Base-by-base conservation (phyloP, 1,139 yeast species). In the Blastobotrys capitulatus region DNA sequence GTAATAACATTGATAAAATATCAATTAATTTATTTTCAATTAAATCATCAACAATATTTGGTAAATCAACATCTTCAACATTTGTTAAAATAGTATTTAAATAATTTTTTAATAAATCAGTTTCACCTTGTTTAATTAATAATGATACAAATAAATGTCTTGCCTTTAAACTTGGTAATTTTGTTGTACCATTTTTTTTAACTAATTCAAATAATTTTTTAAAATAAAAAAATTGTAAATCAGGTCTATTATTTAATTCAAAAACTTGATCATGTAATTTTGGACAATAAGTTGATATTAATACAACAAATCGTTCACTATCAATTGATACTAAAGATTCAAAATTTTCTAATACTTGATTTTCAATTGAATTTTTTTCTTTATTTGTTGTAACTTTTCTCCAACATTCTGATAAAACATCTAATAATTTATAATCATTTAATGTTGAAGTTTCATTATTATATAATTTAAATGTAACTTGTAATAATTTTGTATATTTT, bases 401-500 rank as follows among this genome's bases (percentile, higher is more conserved):
- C 43, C 61, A 53, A 42, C 68, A 60, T 42, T 66, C 68, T 2
- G 56, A 56, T n/a, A 66, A 48, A 16, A 60, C 57, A 20, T 53
- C 60, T 40, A 68, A 53, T 32, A 65, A 54, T 22, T 57, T 56
- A 9, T 46, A 47, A 12, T 54, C 57, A 20, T 49, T 48, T 15
- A 52, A 41, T 6, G 46, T 38, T 18, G 46, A 47, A 27, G 48
- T 56, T 13, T 54, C 48, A 8, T 52, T 50, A 9, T 54, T 52
- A 37, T 44, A 49, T n/a, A 54, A 46, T 25, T 55, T 57, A 12
- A 72, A 50, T 67, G 78, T 71, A 2, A 76, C 67, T 29, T 70
- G 68, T 13, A 78, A 59, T 2, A 83, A 76, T 51, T 80, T 76
- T 1, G 79, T 68, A 56, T 72, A 79, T 50, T 71, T 73, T 8